Base-by-base conservation (phyloP, 495 filamentous ascomycete species). In the Mycothermus thermophilus region DNA sequence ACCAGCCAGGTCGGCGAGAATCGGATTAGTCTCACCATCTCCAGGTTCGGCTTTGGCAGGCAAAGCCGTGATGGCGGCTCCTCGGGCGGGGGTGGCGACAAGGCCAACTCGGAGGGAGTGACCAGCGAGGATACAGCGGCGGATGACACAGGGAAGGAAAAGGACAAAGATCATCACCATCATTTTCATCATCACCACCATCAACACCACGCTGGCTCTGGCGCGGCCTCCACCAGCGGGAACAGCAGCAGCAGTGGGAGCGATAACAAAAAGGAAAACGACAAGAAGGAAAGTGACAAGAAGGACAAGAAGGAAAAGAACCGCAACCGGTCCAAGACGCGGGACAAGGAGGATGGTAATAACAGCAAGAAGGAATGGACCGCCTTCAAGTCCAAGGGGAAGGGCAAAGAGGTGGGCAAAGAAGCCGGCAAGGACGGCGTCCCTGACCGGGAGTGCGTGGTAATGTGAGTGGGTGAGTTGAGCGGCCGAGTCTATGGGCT, bases 361-460 rank as follows among this genome's bases (percentile, higher is more conserved):
- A 57, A 47, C 38, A 43, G 24, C 44, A 58, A 53, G 26, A 60
- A 60, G 49, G 55, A 62, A 40, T 51, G 61, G 42, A 55, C 51
- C 25, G 62, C 66, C 38, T 63, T 59, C 11, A 71, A 65, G 43
- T 62, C 58, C 37, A 51, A 51, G 8, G 35, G 37, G 12, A 46
- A 47, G 21, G 44, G 41, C 3, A 66, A 63, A 29, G 42, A 34
- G 10, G 63, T 58, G 41, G 46, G 46, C 11, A 54, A 50, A 24
- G 48, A 46, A 2, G n/a, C 32, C 15, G 25, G 26, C 19, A 62
- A 59, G 34, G 47, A 48, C 15, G 47, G 56, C 9, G 44, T 60
- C 30, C 72, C 74, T 6, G 83, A 92, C 34, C 63, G 82, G 30
- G 82, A 88, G 50, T 92, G 83, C 59, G 43, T 58, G 19, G 53